These are phyloP conservation scores for Phlebiopsis gigantea DNA, from an alignment of 768 basidiomycete species.

Conservation along the genomic window DNA sequence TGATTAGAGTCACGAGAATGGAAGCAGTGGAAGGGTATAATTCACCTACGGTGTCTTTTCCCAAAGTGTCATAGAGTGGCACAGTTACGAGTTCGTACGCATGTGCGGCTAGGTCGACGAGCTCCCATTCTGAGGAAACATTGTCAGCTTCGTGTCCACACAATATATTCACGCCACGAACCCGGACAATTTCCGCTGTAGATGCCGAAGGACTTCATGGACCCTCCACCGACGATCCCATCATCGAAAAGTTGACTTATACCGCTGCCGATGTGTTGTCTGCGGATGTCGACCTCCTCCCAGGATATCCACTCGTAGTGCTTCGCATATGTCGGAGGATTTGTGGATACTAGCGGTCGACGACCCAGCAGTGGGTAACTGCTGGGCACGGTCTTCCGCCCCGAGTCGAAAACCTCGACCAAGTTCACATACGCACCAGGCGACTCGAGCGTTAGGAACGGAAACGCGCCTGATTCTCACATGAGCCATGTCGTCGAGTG, in stretches of 20 bases:
- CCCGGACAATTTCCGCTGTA: constrained; percentile 83
- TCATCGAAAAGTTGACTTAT: constrained; percentile 58
- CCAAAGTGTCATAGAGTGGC: constrained; percentile 91
- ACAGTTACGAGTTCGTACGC: constrained; percentile 83
- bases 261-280: constrained; percentile 74
- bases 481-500: background rate
- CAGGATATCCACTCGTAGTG: constrained; percentile 76
- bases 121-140: constrained; percentile 86
- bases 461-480: constrained; percentile 47
- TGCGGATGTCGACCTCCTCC: constrained; percentile 61
- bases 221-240: constrained; percentile 56
- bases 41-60: constrained; percentile 84
- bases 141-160: background rate
- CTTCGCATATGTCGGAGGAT: constrained; percentile 65
- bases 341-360: constrained; percentile 57
- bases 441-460: constrained; percentile 44
- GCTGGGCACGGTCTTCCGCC: constrained; percentile 40
- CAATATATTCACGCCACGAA: constrained; percentile 21
- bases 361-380: constrained; percentile 60
- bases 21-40: too few species aligned
- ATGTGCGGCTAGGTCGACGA: constrained; percentile 77
- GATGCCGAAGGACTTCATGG: constrained; percentile 71
- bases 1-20: too few species aligned
- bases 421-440: constrained; percentile 50
- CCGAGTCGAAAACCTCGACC: constrained; percentile 59